Conservation (phyloP, 73 alveolate species). For the Paramecium sonneborni region DNA sequence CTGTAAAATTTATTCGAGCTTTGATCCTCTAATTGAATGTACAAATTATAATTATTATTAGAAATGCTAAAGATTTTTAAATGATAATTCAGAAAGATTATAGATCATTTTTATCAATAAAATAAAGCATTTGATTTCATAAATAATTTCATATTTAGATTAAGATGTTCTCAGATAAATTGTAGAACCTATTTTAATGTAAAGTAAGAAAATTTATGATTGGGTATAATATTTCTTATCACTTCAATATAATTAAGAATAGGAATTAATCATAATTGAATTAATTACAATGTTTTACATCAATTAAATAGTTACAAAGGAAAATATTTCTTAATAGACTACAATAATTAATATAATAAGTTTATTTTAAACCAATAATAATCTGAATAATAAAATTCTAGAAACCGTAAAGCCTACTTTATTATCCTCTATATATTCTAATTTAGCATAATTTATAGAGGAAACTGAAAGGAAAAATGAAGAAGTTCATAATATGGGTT, state of each 20-base stretch:
- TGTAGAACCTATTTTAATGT: background rate
- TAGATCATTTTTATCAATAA: background rate
- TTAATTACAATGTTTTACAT: background rate
- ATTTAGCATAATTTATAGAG: background rate
- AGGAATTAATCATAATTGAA: background rate
- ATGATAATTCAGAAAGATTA: conserved; percentile 13
- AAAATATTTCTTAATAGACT: background rate
- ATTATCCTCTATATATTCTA: background rate
- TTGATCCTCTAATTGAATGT: background rate
- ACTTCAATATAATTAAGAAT: background rate
- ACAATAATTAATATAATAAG: background rate
- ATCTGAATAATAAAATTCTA: background rate
- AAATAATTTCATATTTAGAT: background rate
- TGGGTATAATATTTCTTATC: background rate
- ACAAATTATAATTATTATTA: background rate
- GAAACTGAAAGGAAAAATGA: conserved; percentile 12
- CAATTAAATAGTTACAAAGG: background rate
- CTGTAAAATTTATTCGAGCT: background rate
- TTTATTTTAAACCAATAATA: background rate
- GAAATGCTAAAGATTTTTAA: background rate
- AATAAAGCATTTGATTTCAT: background rate
- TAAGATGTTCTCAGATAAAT: background rate
- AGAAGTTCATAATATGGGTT: background rate
- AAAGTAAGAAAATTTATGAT: background rate
- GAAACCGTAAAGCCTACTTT: background rate